Base-by-base conservation (phyloP, 768 basidiomycete species). In the Xerocomus spinulosus region DNA sequence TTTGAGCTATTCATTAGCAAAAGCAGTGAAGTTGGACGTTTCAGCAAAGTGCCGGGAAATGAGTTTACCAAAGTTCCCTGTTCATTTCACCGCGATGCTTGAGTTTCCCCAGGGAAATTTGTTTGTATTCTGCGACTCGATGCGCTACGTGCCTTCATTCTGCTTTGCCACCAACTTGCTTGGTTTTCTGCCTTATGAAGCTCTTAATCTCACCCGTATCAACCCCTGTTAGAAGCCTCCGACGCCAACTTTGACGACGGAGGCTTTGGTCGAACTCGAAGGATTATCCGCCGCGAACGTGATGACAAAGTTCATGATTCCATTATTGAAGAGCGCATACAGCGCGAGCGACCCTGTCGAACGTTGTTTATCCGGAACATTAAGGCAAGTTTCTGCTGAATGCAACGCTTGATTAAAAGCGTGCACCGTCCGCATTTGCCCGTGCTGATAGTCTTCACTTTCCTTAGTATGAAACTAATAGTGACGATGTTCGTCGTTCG, bases 311-410 rank as follows among this genome's bases (percentile, higher is more conserved):
- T 87, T 35, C 91, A 91, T 76, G 85, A 87, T 61, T 86, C 87
- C 32, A 84, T 92, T 53, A 93, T 95, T 72, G 91, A 92, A 76
- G 89, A 94, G 65, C 85, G 95, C 52, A 88, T 93, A 57, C 84
- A 91, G 66, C 83, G 88, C 54, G 95, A 99, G 74, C 78, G 92
- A 57, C 92, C 92, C 1, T 97, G 96, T 69, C 81, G 96, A 44
- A 97, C 93, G 3, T 72, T 99, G 28, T 99, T 99, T 64, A 93
- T 98, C 55, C 83, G 96, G 58, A 99, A 99, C 66, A 91, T 99
- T 61, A 96, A 93, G 85, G 95, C 89, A 71, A 85, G 91, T 80
- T 49, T 50, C 48, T 17, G 24, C 32, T 48, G 32, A 52, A 41
- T 54, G 53, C 53, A 52, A 52, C 29, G 36, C 48, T 41, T n/a